Conservation (phyloP, 2,329 filamentous ascomycete species). For the Pseudodiploospora longispora region DNA sequence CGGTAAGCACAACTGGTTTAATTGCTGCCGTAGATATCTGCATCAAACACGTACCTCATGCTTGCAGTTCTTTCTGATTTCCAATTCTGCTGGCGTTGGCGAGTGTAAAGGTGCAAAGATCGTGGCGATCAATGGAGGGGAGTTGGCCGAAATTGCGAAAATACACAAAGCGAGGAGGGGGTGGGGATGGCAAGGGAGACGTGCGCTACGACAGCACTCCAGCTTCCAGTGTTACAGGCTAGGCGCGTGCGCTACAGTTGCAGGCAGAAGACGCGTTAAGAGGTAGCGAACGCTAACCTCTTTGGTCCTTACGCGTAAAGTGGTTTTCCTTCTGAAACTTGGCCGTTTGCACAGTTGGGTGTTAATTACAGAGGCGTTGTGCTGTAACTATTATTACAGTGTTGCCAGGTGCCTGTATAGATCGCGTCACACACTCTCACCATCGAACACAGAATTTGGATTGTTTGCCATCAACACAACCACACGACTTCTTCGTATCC, state of each 20-base stretch:
- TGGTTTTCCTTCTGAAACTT: slow-evolving; percentile 9
- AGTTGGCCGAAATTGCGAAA: not conserved
- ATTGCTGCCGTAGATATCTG: too few species aligned
- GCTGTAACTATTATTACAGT: too few species aligned
- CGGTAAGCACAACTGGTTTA: slow-evolving; percentile 6
- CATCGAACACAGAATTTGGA: too few species aligned
- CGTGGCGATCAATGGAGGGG: too few species aligned
- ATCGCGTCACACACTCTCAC: too few species aligned
- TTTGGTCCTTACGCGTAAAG: slow-evolving; percentile 27
- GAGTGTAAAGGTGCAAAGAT: not conserved
- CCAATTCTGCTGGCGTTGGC: not conserved
- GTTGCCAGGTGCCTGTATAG: too few species aligned
- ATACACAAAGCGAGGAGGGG: not conserved
- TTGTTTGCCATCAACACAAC: too few species aligned
- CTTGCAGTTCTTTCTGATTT: slow-evolving; percentile 1
- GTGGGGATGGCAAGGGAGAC: slow-evolving; percentile 8
- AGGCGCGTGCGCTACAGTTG: not conserved
- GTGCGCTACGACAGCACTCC: not conserved
- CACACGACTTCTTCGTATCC: too few species aligned
- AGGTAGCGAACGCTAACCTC: slow-evolving; percentile 24
- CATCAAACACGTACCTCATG: slow-evolving; percentile 16
- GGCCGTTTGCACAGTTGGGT: not conserved
- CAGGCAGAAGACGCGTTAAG: slow-evolving; percentile 34
- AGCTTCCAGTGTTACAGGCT: slow-evolving; percentile 16
- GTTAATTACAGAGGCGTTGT: too few species aligned